Evolutionary conservation across 768 basidiomycete genomes (phyloP), one percentile per base, ranked within the genome.

Genomic region (Tulasnella sp.): DNA sequence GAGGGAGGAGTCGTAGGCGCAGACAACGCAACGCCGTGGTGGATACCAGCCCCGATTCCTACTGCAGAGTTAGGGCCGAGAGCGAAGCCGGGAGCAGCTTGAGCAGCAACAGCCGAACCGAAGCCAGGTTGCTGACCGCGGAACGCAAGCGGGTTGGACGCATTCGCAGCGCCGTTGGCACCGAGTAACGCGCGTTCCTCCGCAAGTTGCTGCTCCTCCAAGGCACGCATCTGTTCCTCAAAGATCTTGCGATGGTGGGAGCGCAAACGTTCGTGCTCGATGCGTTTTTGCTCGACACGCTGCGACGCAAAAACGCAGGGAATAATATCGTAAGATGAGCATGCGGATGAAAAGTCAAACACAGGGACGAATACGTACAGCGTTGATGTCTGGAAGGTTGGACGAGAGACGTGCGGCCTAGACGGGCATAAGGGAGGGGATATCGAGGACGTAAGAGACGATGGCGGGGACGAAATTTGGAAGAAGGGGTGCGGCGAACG

Each of bases 141-240:
- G n/a, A n/a, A n/a, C n/a, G n/a, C n/a, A n/a, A n/a, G n/a, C n/a
- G 36, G 19, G n/a, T 25, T 29, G 14, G 40, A 3, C 4, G 27
- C 59, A 6, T 49, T 27, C 12, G 45, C 19, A 40, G 19, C 27
- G 6, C 21, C 32, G 3, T 27, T 23, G 39, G 32, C 83, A 66
- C 77, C 79, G 80, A 36, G 91, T 76, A 52, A 27, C 67, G 91
- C 87, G 48, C 61, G 64, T 57, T 72, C 71, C 63, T 74, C 72
- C 62, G 86, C 83, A 11, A 81, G 82, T 71, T 98, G 93, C 69
- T 90, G 83, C 62, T 85, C 83, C 72, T 97, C 92, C 62, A 98
- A 78, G 53, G 77, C 82, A 55, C 85, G 84, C 93, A 96, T 96
- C 72, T 96, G 91, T 65, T 94, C 89, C 71, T 98, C 93, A 69